phyloP scores from a whole-genome alignment of 495 filamentous ascomycete species.

The Aspergillus steynii region DNA sequence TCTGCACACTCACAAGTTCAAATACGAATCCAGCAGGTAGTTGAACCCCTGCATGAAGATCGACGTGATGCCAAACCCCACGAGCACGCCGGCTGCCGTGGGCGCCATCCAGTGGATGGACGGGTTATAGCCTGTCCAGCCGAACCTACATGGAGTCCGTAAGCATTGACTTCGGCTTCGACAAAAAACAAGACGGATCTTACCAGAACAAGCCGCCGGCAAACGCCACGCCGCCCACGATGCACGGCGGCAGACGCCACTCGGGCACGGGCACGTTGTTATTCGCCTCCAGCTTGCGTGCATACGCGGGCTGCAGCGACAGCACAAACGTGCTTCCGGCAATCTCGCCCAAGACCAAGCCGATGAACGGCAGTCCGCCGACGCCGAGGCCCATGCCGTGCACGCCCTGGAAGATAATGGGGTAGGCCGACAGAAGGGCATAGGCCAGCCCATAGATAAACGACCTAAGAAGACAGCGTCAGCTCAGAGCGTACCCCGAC shows the following conservation, averaged over 20 bases:
- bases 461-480: constrained; percentile 7
- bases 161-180: background rate
- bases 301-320: background rate
- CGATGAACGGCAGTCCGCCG: constrained; percentile 32
- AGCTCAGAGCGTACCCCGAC: background rate
- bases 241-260: constrained; percentile 41
- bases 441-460: constrained; percentile 43
- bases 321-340: constrained; percentile 19
- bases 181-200: background rate
- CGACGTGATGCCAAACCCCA: constrained; percentile 30
- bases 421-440: constrained; percentile 33
- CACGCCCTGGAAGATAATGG: constrained; percentile 31
- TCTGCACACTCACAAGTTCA: constrained; percentile 62
- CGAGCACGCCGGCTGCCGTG: constrained; percentile 26
- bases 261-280: constrained; percentile 29
- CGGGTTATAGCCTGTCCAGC: constrained; percentile 31
- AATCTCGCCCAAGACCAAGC: constrained; percentile 32
- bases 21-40: constrained; percentile 35
- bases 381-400: constrained; percentile 31
- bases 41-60: constrained; percentile 39
- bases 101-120: constrained; percentile 35
- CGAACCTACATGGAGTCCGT: constrained; percentile 30
- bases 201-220: constrained; percentile 55
- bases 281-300: constrained; percentile 26
- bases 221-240: constrained; percentile 48